A percentile compares a stretch with the other conserved stretches of the same genome.
Evolutionary conservation across 2,329 filamentous ascomycete species (phyloP).

Genomic region (Microsporum audouinii): DNA sequence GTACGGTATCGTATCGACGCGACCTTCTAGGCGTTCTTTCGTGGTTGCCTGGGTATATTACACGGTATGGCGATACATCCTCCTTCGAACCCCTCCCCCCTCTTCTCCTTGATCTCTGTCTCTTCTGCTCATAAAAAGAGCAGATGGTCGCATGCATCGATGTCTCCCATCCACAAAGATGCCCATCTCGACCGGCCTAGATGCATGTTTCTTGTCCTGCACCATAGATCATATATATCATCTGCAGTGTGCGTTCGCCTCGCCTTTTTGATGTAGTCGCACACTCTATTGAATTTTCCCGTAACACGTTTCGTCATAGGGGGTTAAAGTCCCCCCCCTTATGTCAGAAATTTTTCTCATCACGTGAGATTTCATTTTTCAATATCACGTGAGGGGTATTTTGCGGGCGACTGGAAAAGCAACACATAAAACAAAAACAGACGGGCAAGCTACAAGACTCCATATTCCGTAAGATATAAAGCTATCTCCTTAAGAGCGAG

Average conservation of each 20-base stretch:
- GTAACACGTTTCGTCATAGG: neutral
- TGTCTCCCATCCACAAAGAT: neutral
- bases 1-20: neutral
- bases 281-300: conserved; percentile 2
- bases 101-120: neutral
- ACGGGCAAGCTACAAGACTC: too few species aligned
- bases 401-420: neutral
- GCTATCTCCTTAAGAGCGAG: too few species aligned
- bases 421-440: neutral
- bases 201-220: neutral
- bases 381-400: neutral
- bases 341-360: neutral
- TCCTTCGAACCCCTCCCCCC: neutral
- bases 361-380: neutral
- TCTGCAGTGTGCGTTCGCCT: neutral
- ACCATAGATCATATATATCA: neutral
- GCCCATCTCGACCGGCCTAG: neutral
- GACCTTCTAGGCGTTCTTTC: neutral
- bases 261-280: neutral
- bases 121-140: neutral
- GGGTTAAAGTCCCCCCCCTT: neutral
- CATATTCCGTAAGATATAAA: too few species aligned
- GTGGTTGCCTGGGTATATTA: neutral
- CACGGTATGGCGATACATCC: neutral
- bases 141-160: neutral